Base-by-base conservation (phyloP, 1,284 basidiomycete genomes). In the Acaromyces ingoldii region DNA sequence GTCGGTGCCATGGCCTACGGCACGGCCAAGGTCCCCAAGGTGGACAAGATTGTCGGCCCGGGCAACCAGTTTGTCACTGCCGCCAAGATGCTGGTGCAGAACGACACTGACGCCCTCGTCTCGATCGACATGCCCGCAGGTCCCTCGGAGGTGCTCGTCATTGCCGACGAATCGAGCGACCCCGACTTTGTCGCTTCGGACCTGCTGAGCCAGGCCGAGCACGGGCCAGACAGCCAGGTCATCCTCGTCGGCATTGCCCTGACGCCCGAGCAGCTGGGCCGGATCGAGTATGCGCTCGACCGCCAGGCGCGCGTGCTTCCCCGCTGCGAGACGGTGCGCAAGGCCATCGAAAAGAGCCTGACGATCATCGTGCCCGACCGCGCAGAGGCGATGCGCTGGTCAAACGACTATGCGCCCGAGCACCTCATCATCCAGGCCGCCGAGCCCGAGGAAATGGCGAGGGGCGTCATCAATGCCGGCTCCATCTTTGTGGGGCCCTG, bases 51-150 rank as follows among this genome's bases (percentile, higher is more conserved):
- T 65, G 95, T 96, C 69, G 95, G 95, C 17, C 95, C 95, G 2
- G 95, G 95, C 22, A 98, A 98, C 76, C 95, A 98, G 76, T 99
- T 93, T 87, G 95, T 99, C 24, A 98, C 93, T 0, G 95, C 95
- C 1, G 93, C 93, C 53, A 99, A 99, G 81, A 96, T 98, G 95
- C 64, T 96, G 58, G 91, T 97, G 19, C 92, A 96, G 77, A 96
- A 96, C 76, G 95, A 98, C 76, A 91, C 91, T n/a, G 88, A 92
- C 71, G 93, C 95, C 4, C 79, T 92, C 56, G 91, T 97, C 9
- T 87, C 89, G 19, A 99, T 98, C 72, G 95, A 99, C 77, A 98
- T 98, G 91, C 95, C 95, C 33, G 95, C 95, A 21, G 95, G 95
- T 6, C 95, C 95, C 11, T 92, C 89, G 6, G 72, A 72, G 48